phyloP scores from a whole-genome alignment of 2,329 filamentous ascomycete genomes.

The Colletotrichum lindemuthianum region DNA sequence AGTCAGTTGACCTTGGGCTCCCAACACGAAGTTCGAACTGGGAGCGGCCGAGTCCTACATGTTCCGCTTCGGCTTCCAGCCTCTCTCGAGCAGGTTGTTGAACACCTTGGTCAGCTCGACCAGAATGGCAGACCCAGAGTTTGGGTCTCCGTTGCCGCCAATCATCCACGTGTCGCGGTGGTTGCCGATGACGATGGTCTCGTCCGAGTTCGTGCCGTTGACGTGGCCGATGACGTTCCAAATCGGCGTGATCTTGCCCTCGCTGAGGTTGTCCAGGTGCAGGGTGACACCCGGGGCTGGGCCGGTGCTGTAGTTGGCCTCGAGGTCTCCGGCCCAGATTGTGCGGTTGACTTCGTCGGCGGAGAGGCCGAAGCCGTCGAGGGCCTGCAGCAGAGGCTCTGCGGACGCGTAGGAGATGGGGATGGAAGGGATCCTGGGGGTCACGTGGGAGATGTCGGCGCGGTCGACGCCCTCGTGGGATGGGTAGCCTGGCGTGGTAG shows the following conservation, averaged over 20 bases:
- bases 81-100: constrained; percentile 73
- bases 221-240: constrained; percentile 86
- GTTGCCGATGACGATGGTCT: constrained; percentile 82
- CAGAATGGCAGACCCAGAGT: constrained; percentile 80
- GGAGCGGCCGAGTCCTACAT: constrained; percentile 37
- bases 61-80: constrained; percentile 83
- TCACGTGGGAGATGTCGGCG: constrained; percentile 67
- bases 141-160: constrained; percentile 86
- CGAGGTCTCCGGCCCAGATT: constrained; percentile 65
- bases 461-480: constrained; percentile 78
- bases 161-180: constrained; percentile 87
- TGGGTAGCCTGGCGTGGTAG: constrained; percentile 85
- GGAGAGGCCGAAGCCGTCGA: constrained; percentile 79
- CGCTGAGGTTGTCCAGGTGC: constrained; percentile 71
- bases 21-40: not conserved
- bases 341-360: constrained; percentile 71
- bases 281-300: constrained; percentile 66
- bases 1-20: not conserved
- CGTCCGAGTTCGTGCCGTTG: constrained; percentile 79
- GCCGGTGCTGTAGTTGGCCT: constrained; percentile 55
- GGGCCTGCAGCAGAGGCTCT: constrained; percentile 77
- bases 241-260: constrained; percentile 74
- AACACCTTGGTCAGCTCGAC: constrained; percentile 81
- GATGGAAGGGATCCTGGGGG: constrained; percentile 81
- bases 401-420: constrained; percentile 84